Conservation (phyloP, 805 yeast species). For the Cyberlindnera suaveolens region DNA sequence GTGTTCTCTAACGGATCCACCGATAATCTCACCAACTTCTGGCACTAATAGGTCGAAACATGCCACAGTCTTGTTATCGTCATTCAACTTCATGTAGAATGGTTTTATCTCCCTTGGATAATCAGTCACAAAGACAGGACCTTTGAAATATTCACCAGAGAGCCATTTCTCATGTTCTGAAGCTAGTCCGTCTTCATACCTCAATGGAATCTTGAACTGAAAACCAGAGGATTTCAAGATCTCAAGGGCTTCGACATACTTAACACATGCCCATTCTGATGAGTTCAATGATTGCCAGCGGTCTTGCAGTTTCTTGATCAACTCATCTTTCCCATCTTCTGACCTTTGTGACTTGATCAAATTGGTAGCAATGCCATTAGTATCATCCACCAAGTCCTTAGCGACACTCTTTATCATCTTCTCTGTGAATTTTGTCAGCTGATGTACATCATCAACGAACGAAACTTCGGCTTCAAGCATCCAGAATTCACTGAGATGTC, state of each 20-base stretch:
- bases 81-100: slow-evolving; percentile 76
- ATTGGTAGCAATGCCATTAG: slow-evolving; percentile 20
- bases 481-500: slow-evolving; percentile 95
- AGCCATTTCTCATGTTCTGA: slow-evolving; percentile 92
- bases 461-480: slow-evolving; percentile 92
- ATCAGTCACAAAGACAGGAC: slow-evolving; percentile 85
- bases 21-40: slow-evolving; percentile 87
- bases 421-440: slow-evolving; percentile 64
- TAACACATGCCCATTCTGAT: slow-evolving; percentile 57
- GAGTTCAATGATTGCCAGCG: slow-evolving; percentile 58
- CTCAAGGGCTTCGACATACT: slow-evolving; percentile 71
- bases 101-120: slow-evolving; percentile 81
- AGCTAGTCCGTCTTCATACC: slow-evolving; percentile 68
- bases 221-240: slow-evolving; percentile 30
- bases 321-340: slow-evolving; percentile 28
- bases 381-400: slow-evolving; percentile 22
- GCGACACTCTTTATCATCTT: slow-evolving; percentile 55
- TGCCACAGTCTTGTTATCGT: slow-evolving; percentile 57
- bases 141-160: slow-evolving; percentile 58
- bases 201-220: slow-evolving; percentile 38
- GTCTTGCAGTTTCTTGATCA: slow-evolving; percentile 23
- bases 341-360: slow-evolving; percentile 30
- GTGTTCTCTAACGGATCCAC: slow-evolving; percentile 91
- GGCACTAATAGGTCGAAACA: slow-evolving; percentile 90
- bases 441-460: slow-evolving; percentile 49